Conservation (phyloP, 768 basidiomycete genomes). For the Xanthoconium stramineum region DNA sequence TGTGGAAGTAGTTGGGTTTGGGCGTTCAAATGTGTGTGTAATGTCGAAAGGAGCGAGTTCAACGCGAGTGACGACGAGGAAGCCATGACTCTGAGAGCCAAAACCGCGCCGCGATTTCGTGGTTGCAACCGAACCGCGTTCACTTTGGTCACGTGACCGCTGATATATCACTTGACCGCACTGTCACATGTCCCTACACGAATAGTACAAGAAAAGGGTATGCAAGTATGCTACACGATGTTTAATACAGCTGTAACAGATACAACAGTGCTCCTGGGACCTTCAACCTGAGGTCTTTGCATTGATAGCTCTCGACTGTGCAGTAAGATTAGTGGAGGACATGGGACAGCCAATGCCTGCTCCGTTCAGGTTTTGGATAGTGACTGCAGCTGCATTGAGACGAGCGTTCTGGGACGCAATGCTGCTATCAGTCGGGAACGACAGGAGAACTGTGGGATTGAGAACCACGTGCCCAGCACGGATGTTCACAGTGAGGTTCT, state of each 20-base stretch:
- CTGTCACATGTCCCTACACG: too few relatives aligned
- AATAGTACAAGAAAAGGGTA: too few relatives aligned
- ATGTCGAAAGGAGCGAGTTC: conserved; percentile 68
- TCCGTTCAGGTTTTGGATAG: conserved; percentile 69
- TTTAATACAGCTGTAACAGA: neutral
- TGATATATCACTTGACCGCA: conserved; percentile 24
- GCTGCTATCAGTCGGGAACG: conserved; percentile 44
- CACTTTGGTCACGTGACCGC: conserved; percentile 21
- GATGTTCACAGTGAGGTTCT: conserved; percentile 39
- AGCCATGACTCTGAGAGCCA: conserved; percentile 19
- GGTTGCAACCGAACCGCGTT: conserved; percentile 26
- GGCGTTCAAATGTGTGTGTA: conserved; percentile 73
- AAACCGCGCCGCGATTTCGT: conserved; percentile 11
- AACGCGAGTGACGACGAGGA: conserved; percentile 39
- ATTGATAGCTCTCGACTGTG: conserved; percentile 27
- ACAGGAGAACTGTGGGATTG: conserved; percentile 37
- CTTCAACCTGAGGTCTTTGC: conserved; percentile 10
- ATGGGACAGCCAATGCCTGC: conserved; percentile 66
- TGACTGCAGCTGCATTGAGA: conserved; percentile 55
- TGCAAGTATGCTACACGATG: neutral
- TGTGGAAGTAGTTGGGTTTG: conserved; percentile 82
- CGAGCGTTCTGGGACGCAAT: conserved; percentile 42
- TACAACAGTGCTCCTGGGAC: neutral
- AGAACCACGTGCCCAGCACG: conserved; percentile 40
- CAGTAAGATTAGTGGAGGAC: conserved; percentile 58